Percentiles rank a stretch among this genome's conserved stretches.
These are phyloP conservation scores for Nakazawaea laoshanensis DNA, from an alignment of 805 yeast species.

Conservation along the genomic window DNA sequence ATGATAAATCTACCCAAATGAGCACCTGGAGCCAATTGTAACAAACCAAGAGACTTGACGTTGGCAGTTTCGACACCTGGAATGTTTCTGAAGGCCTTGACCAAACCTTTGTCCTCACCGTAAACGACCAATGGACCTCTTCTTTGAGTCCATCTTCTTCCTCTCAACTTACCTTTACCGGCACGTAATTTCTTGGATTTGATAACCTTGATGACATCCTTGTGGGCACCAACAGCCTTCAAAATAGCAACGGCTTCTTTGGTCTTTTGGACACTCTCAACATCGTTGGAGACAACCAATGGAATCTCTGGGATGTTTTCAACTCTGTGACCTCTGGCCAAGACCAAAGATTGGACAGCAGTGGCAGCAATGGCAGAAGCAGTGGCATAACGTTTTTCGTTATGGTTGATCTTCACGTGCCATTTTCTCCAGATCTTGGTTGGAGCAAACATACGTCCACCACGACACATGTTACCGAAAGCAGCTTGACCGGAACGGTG, in stretches of 20 bases:
- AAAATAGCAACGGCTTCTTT: constrained; percentile 97
- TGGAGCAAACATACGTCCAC: constrained; percentile 99
- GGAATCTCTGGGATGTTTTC: constrained; percentile 98
- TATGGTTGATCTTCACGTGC: constrained; percentile 99
- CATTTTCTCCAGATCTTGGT: constrained; percentile 99
- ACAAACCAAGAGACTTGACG: constrained; percentile 87
- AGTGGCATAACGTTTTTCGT: constrained; percentile 99
- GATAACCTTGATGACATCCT: constrained; percentile 95
- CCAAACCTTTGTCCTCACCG: constrained; percentile 95
- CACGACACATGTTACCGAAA: constrained; percentile 99
- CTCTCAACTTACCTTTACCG: constrained; percentile 99
- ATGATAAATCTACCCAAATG: constrained; percentile 99
- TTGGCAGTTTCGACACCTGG: constrained; percentile 99
- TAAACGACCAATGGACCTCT: constrained; percentile 99
- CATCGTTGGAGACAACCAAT: constrained; percentile 88
- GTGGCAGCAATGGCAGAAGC: constrained; percentile 99
- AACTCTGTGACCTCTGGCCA: constrained; percentile 99
- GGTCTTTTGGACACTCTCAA: constrained; percentile 92
- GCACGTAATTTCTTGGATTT: constrained; percentile 99
- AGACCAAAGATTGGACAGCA: constrained; percentile 94
- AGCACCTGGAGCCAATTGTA: constrained; percentile 99
- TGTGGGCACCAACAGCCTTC: constrained; percentile 98
- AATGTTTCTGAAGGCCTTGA: constrained; percentile 98
- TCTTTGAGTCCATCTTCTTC: constrained; percentile 99
- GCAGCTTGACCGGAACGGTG: constrained; percentile 99